phyloP scores from a whole-genome alignment of 345 rosid genomes.

The Rhodamnia argentea region DNA sequence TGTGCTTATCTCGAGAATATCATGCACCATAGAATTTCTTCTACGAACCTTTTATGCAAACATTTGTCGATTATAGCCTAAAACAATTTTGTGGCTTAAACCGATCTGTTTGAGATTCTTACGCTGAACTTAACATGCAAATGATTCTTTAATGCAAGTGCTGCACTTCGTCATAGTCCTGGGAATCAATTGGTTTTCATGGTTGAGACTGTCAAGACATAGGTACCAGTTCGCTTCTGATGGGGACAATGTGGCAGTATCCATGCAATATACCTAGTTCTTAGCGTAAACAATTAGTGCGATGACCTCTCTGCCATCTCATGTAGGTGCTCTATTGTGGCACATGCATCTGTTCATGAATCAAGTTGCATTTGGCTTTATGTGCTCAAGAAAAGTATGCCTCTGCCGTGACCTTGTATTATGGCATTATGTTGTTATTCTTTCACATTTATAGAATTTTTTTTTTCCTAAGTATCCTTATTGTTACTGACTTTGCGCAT shows the following conservation, averaged over 20 bases:
- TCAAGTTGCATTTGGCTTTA: neutral
- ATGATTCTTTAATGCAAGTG: neutral
- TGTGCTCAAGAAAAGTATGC: too few relatives aligned
- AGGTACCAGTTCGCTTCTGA: neutral
- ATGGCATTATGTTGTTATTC: neutral
- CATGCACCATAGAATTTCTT: neutral
- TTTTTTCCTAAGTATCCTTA: neutral
- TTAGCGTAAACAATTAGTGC: neutral
- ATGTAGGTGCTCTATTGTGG: neutral
- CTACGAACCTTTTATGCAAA: neutral
- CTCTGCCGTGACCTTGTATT: too few relatives aligned
- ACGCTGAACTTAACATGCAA: neutral
- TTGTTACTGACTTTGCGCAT: neutral
- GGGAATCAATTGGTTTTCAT: neutral
- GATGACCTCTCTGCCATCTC: neutral
- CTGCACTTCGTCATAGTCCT: neutral
- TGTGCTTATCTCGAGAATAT: neutral
- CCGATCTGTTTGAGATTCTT: neutral
- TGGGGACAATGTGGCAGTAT: neutral
- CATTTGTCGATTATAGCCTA: neutral
- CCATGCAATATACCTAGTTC: neutral
- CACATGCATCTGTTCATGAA: neutral
- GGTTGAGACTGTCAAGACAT: neutral
- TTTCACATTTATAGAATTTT: neutral
- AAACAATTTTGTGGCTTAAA: neutral